Percentiles rank a stretch among this genome's conserved stretches.
Conservation (phyloP, 2,329 filamentous ascomycete species). For the Aspergillus puulaauensis region DNA sequence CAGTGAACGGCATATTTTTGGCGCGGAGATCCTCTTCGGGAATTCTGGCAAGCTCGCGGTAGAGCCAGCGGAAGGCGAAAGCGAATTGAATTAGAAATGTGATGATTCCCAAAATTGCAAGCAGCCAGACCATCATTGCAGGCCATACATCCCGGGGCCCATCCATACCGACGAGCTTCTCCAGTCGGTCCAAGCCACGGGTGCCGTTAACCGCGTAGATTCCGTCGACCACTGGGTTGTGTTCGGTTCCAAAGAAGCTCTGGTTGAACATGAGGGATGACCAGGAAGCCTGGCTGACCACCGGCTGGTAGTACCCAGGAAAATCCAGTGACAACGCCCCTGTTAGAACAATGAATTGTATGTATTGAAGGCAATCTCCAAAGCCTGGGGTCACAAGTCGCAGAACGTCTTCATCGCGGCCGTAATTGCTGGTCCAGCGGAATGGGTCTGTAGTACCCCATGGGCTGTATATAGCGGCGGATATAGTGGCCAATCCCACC, state of each 20-base stretch:
- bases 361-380: conserved; percentile 93
- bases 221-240: conserved; percentile 71
- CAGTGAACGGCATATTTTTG: conserved; percentile 86
- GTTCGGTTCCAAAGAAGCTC: conserved; percentile 72
- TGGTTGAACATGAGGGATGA: conserved; percentile 90
- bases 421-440: conserved; percentile 97
- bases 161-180: conserved; percentile 79
- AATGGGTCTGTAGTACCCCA: conserved; percentile 92
- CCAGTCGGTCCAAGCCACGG: conserved; percentile 76
- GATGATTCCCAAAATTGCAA: conserved; percentile 69
- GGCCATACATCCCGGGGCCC: conserved; percentile 82
- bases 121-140: conserved; percentile 87
- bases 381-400: conserved; percentile 94
- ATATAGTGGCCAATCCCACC: conserved; percentile 77
- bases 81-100: conserved; percentile 71
- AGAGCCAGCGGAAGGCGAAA: conserved; percentile 74
- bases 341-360: conserved; percentile 87
- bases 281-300: conserved; percentile 85
- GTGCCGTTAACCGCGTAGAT: conserved; percentile 78
- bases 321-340: conserved; percentile 86
- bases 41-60: conserved; percentile 68
- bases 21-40: conserved; percentile 83
- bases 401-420: conserved; percentile 85
- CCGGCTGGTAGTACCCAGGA: conserved; percentile 91
- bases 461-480: conserved; percentile 84